phyloP scores from a whole-genome alignment of 306 rosid species.

The Lotus japonicus region DNA sequence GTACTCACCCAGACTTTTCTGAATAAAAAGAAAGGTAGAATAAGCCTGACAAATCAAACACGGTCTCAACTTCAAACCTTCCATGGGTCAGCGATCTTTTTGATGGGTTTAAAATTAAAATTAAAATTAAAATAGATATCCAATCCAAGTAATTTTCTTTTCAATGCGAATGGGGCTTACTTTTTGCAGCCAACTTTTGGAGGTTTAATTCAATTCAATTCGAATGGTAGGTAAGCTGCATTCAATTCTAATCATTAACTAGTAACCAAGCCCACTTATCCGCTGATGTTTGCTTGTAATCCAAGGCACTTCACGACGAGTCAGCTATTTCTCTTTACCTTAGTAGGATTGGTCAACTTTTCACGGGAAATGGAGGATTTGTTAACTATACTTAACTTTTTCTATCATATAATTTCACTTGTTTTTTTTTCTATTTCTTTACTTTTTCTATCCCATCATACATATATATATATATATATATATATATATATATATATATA shows the following conservation, averaged over 20 bases:
- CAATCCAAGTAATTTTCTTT: constrained; percentile 6
- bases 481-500: no score
- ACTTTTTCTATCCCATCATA: no score
- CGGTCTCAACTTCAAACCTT: not conserved
- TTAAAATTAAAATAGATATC: not conserved
- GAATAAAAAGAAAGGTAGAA: no score
- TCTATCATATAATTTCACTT: no score
- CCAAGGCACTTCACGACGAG: constrained; percentile 9
- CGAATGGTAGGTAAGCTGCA: not conserved
- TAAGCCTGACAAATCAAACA: constrained; percentile 6
- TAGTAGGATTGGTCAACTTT: not conserved
- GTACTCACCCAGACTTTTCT: no score
- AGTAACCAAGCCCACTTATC: not conserved
- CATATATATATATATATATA: no score
- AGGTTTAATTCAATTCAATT: no score
- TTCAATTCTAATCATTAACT: constrained; percentile 6
- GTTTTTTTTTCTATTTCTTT: no score
- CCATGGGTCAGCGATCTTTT: constrained; percentile 2
- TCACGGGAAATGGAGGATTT: not conserved
- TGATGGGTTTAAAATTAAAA: constrained; percentile 3
- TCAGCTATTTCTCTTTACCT: not conserved
- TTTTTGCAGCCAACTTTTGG: constrained; percentile 10
- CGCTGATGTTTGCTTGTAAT: not conserved
- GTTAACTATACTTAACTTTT: no score
- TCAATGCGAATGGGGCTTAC: constrained; percentile 10